Evolutionary conservation across 768 basidiomycete species (phyloP), one percentile per base, ranked within the genome.

Genomic region (Cubamyces sp.): DNA sequence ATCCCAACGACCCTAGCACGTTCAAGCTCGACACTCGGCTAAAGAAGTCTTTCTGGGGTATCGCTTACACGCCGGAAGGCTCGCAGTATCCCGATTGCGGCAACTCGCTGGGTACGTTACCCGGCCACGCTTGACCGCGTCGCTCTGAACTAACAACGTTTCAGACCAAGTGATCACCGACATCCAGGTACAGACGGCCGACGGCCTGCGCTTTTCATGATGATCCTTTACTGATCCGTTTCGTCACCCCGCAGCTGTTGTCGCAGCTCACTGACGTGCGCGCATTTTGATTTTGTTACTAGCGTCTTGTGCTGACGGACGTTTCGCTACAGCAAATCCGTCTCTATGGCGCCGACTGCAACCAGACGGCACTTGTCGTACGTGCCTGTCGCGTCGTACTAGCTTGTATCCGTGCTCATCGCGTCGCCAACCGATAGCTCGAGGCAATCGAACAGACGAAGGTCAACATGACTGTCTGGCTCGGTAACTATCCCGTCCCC

Each of bases 381-480:
- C 40, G 85, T 78, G 30, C 18, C 39, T 12, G 18, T n/a, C 14
- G 42, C 19, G 26, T 45, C 37, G 45, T 26, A 42, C 42, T 55
- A 11, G 26, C 16, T 30, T 23, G 18, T 39, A 40, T 23, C 45
- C 48, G 23, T 21, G 43, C 30, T 61, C 37, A 45, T 34, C 42
- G 37, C 48, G 21, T 41, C 5, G 47, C 19, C 26, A 23, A 39
- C 15, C 16, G 5, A 16, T 62, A 88, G 79, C 83, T 98, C 30
- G 91, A 95, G 66, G 96, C 96, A 18, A 94, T 99, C 68, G 82
- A 88, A 68, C 87, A 86, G 62, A 97, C 96, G 39, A 92, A 96
- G 75, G 91, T 94, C 41, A 80, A 96, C 74, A 83, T 97, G 85
- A 80, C 75, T 4, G 91, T 96, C 5, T 94, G 78, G 73, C 79